A percentile compares a stretch with the other conserved stretches of the same genome.
Conservation (phyloP, 192 early-diverging fungal genomes). For the Umbelopsis vinacea region DNA sequence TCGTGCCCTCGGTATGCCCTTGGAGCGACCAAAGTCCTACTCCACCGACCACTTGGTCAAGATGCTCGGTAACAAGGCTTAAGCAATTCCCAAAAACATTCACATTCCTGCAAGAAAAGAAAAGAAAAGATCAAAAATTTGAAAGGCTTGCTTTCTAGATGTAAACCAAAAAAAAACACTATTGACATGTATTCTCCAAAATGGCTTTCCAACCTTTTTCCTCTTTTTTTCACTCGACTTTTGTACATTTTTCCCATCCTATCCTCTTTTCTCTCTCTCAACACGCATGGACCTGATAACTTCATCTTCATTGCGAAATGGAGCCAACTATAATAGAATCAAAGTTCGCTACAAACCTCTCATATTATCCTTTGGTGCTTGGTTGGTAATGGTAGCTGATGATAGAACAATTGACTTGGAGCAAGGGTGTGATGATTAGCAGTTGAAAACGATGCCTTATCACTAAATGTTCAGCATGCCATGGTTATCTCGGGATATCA, state of each 20-base stretch:
- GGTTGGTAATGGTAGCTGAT: too few species aligned
- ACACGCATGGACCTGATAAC: not conserved
- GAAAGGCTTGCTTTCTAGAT: slow-evolving; percentile 17
- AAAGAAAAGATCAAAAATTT: slow-evolving; percentile 22
- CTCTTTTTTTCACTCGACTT: not conserved
- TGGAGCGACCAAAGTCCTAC: slow-evolving; percentile 92
- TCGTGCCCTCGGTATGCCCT: slow-evolving; percentile 93
- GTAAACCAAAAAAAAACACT: not conserved
- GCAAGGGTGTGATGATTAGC: too few species aligned
- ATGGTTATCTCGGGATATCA: too few species aligned
- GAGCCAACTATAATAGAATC: not conserved
- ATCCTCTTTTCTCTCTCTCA: not conserved
- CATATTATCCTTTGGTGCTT: too few species aligned
- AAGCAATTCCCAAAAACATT: not conserved
- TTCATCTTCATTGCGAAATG: not conserved
- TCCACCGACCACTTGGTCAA: slow-evolving; percentile 85
- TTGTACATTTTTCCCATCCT: slow-evolving; percentile 6
- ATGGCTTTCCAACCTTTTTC: not conserved
- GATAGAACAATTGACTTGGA: too few species aligned
- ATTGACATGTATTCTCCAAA: not conserved
- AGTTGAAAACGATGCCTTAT: too few species aligned
- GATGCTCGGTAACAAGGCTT: slow-evolving; percentile 71
- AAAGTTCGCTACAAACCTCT: not conserved
- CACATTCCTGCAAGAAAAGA: slow-evolving; percentile 11
- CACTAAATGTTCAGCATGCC: too few species aligned